Conservation (phyloP, 2,329 filamentous ascomycete species). For the Stagonosporopsis tanaceti region DNA sequence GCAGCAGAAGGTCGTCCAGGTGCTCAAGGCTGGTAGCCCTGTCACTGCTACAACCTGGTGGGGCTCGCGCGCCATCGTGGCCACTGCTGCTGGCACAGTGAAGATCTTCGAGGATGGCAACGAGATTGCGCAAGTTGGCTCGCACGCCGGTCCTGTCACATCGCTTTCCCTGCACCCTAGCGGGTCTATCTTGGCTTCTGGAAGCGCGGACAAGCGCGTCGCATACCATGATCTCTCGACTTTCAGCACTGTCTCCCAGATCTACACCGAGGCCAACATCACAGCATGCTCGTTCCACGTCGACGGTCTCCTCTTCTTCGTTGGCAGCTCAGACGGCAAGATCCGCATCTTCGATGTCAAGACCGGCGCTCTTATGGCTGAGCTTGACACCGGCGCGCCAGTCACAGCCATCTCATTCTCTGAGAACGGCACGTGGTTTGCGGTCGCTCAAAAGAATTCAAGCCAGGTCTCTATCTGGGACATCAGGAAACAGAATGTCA, state of each 20-base stretch:
- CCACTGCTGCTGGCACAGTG: slow-evolving; percentile 77
- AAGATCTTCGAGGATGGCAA: slow-evolving; percentile 79
- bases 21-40: slow-evolving; percentile 69
- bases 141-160: slow-evolving; percentile 83
- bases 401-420: slow-evolving; percentile 84
- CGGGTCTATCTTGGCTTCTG: slow-evolving; percentile 82
- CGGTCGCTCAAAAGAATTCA: slow-evolving; percentile 79
- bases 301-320: slow-evolving; percentile 92
- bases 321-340: slow-evolving; percentile 78
- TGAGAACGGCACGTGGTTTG: slow-evolving; percentile 97
- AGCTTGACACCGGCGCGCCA: slow-evolving; percentile 71
- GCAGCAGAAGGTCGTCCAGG: slow-evolving; percentile 76
- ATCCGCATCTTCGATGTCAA: slow-evolving; percentile 91
- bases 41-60: slow-evolving; percentile 74
- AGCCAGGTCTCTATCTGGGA: slow-evolving; percentile 88
- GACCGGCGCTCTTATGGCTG: slow-evolving; percentile 77
- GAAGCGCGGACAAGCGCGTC: slow-evolving; percentile 91
- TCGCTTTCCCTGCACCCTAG: slow-evolving; percentile 83
- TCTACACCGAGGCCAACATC: slow-evolving; percentile 80
- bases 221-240: slow-evolving; percentile 82
- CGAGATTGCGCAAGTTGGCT: slow-evolving; percentile 74
- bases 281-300: slow-evolving; percentile 89
- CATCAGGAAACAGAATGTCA: slow-evolving; percentile 81
- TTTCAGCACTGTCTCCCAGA: slow-evolving; percentile 75
- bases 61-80: slow-evolving; percentile 73